Evolutionary conservation across 2,329 filamentous ascomycete genomes (phyloP).

Genomic region (Epichloe aotearoae): DNA sequence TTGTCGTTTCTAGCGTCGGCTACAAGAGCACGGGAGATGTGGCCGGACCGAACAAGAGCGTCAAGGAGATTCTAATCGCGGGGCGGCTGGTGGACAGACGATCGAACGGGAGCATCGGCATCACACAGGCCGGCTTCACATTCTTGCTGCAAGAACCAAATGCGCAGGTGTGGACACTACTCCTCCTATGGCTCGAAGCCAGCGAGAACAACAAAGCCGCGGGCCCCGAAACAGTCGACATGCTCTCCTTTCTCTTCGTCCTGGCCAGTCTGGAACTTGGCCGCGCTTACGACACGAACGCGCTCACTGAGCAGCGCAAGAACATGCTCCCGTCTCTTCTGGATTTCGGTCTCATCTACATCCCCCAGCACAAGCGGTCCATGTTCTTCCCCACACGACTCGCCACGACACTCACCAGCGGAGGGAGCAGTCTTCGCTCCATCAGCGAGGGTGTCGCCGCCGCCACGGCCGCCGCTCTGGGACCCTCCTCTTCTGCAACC

Average conservation of each 20-base stretch:
- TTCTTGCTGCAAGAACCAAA: constrained; percentile 93
- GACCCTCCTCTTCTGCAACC: constrained; percentile 17
- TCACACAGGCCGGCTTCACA: constrained; percentile 87
- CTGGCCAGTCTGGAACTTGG: constrained; percentile 88
- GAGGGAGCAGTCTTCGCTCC: constrained; percentile 59
- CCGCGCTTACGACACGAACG: constrained; percentile 75
- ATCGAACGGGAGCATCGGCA: constrained; percentile 54
- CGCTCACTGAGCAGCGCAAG: constrained; percentile 66
- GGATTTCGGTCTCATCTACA: constrained; percentile 86
- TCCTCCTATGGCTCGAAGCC: constrained; percentile 86
- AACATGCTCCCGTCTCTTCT: constrained; percentile 84
- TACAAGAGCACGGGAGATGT: constrained; percentile 33
- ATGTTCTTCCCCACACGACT: constrained; percentile 84
- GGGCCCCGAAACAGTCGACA: constrained; percentile 78
- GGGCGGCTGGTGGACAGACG: constrained; percentile 65
- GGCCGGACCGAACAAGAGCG: constrained; percentile 54
- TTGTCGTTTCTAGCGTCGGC: constrained; percentile 71
- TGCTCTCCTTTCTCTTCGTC: constrained; percentile 91
- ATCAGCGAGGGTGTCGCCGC: constrained; percentile 56
- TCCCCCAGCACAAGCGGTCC: constrained; percentile 40
- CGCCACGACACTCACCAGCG: constrained; percentile 84
- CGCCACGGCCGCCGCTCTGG: constrained; percentile 37
- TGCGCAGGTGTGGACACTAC: constrained; percentile 89
- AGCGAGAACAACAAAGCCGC: constrained; percentile 46
- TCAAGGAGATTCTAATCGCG: constrained; percentile 69